These are phyloP conservation scores for Aspergillus sp. DNA, from an alignment of 2,329 filamentous ascomycete species.

Conservation along the genomic window DNA sequence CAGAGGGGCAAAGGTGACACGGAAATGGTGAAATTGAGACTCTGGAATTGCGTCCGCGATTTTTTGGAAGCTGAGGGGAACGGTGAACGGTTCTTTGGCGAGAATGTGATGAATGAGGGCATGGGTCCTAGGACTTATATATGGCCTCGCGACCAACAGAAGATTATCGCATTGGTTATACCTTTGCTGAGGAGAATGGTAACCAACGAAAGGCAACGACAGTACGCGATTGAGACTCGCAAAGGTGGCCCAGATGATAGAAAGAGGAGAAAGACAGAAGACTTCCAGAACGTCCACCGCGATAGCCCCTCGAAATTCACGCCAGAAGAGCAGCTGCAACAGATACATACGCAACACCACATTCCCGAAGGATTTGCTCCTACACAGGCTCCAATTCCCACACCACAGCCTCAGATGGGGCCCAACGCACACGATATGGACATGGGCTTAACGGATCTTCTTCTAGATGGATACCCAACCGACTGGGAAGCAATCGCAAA, in stretches of 20 bases:
- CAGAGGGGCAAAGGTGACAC: slow-evolving; percentile 52
- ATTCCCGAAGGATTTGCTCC: slow-evolving; percentile 19
- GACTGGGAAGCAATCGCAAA: slow-evolving; percentile 34
- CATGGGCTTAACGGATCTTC: slow-evolving; percentile 30
- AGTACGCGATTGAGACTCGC: slow-evolving; percentile 54
- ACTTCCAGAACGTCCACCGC: slow-evolving; percentile 21
- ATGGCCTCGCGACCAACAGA: slow-evolving; percentile 53
- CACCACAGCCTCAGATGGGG: slow-evolving; percentile 21
- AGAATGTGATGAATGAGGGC: slow-evolving; percentile 39
- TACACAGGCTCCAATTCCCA: slow-evolving; percentile 15
- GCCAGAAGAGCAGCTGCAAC: slow-evolving; percentile 24
- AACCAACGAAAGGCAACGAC: slow-evolving; percentile 55
- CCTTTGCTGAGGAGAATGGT: slow-evolving; percentile 55
- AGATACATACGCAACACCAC: slow-evolving; percentile 23
- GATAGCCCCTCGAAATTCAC: slow-evolving; percentile 16
- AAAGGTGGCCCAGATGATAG: slow-evolving; percentile 42
- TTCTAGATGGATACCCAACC: slow-evolving; percentile 33
- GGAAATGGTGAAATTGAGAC: slow-evolving; percentile 52
- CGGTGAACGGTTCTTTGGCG: slow-evolving; percentile 50
- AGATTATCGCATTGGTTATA: slow-evolving; percentile 54
- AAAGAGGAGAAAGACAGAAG: slow-evolving; percentile 31
- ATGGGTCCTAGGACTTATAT: slow-evolving; percentile 38
- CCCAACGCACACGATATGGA: slow-evolving; percentile 17
- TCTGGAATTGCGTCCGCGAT: slow-evolving; percentile 53
- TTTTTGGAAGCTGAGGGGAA: slow-evolving; percentile 49